Conservation (phyloP, 2,329 filamentous ascomycete species). For the Periconia sp. region DNA sequence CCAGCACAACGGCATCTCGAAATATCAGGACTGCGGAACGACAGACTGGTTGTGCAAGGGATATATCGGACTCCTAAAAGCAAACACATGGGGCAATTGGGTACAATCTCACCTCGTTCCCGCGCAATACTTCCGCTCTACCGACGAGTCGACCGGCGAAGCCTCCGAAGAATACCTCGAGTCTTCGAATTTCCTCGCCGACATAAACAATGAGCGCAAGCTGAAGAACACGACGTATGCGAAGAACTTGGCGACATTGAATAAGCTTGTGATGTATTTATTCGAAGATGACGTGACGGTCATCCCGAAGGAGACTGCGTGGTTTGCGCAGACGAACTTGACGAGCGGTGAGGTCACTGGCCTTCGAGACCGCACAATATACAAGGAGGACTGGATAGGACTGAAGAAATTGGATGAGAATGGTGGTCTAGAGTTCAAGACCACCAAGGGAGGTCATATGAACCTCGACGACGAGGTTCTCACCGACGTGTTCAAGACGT, state of each 20-base stretch:
- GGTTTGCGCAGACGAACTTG: conserved; percentile 81
- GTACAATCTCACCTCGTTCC: conserved; percentile 85
- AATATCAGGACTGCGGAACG: conserved; percentile 75
- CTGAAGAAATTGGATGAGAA: conserved; percentile 78
- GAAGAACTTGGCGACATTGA: conserved; percentile 70
- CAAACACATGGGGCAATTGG: conserved; percentile 79
- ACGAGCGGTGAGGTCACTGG: conserved; percentile 67
- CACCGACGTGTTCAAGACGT: conserved; percentile 68
- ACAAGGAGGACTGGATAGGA: conserved; percentile 93
- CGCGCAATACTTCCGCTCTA: conserved; percentile 91
- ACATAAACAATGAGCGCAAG: conserved; percentile 90
- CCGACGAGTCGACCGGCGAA: conserved; percentile 61
- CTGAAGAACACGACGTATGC: conserved; percentile 78
- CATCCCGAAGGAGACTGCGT: conserved; percentile 86
- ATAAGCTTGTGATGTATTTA: conserved; percentile 86
- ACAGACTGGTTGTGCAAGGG: conserved; percentile 82
- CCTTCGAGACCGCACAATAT: conserved; percentile 73
- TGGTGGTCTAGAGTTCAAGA: conserved; percentile 78
- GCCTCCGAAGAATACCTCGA: conserved; percentile 71
- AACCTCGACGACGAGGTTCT: conserved; percentile 71
- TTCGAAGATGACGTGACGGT: conserved; percentile 87
- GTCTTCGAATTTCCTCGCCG: conserved; percentile 85
- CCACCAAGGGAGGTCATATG: conserved; percentile 83
- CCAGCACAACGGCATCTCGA: conserved; percentile 89
- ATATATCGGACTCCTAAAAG: conserved; percentile 77